Evolutionary conservation across 1,284 basidiomycete species (phyloP).

Genomic region (Apiotrichum gracile): DNA sequence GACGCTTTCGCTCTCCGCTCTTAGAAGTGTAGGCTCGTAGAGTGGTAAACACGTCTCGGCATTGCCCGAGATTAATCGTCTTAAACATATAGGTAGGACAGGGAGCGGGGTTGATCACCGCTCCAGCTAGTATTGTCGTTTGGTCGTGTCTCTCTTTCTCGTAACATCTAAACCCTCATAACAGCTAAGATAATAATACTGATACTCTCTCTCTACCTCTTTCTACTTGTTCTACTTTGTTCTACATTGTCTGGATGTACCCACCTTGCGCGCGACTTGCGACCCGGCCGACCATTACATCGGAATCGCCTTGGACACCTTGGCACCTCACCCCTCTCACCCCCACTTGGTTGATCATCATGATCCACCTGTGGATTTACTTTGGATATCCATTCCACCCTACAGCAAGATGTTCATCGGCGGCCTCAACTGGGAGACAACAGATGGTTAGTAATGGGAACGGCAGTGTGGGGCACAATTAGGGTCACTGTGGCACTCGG

Average conservation of each 20-base stretch:
- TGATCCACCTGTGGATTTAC: not conserved
- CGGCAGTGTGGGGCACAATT: too few species aligned
- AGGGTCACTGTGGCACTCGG: too few species aligned
- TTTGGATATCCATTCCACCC: not conserved
- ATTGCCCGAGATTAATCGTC: too few species aligned
- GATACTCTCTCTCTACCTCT: not conserved
- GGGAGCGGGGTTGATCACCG: too few species aligned
- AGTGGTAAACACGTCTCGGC: too few species aligned
- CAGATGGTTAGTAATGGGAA: conserved; percentile 64
- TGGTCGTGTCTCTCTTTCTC: not conserved
- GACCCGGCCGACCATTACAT: not conserved
- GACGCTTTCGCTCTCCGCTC: too few species aligned
- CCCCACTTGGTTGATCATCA: too few species aligned
- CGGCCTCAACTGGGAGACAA: conserved; percentile 94
- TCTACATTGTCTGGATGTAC: conserved; percentile 9
- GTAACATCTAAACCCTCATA: not conserved
- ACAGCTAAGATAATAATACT: conserved; percentile 5
- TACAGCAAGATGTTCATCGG: conserved; percentile 97
- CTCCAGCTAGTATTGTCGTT: not conserved
- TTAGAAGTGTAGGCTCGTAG: too few species aligned
- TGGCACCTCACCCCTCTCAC: not conserved
- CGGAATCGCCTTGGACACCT: not conserved
- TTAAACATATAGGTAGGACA: too few species aligned
- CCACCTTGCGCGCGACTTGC: not conserved
- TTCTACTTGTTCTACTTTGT: conserved; percentile 1